These are phyloP conservation scores for Batkoa obscura DNA, from an alignment of 371 early-diverging fungal genomes.

Conservation along the genomic window DNA sequence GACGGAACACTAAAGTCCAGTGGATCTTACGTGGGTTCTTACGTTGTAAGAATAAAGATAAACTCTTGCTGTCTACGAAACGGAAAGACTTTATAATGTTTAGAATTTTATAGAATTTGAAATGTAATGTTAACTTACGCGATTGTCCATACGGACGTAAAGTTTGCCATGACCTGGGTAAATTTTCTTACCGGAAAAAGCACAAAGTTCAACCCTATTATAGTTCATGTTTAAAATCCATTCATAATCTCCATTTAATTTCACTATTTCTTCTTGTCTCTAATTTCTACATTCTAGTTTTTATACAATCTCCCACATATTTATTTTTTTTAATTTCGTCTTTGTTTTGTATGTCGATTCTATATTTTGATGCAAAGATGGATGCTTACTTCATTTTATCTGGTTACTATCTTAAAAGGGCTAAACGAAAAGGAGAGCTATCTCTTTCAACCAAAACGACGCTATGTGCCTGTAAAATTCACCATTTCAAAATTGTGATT, in stretches of 20 bases:
- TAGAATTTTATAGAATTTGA: conserved; percentile 3
- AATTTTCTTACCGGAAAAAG: conserved; percentile 95
- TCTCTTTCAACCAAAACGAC: too few relatives aligned
- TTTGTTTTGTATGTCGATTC: neutral
- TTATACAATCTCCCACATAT: too few relatives aligned
- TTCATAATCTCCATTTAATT: neutral
- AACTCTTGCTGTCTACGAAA: conserved; percentile 87
- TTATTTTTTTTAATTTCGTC: too few relatives aligned
- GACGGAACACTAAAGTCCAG: conserved; percentile 95
- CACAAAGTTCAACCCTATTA: conserved; percentile 56
- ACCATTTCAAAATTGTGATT: too few relatives aligned
- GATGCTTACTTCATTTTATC: neutral
- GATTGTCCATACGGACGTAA: conserved; percentile 78
- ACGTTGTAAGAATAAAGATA: conserved; percentile 87
- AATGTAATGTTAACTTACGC: conserved; percentile 28
- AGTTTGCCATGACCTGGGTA: conserved; percentile 93
- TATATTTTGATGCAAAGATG: neutral
- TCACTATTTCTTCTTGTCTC: neutral
- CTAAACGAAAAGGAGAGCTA: neutral
- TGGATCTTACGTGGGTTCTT: conserved; percentile 92
- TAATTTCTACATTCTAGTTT: neutral
- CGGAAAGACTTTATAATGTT: conserved; percentile 51
- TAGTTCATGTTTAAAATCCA: neutral
- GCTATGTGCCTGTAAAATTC: too few relatives aligned
- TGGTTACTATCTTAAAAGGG: neutral